phyloP scores from a whole-genome alignment of 2,329 filamentous ascomycete genomes.

The Pseudodiploospora longispora region DNA sequence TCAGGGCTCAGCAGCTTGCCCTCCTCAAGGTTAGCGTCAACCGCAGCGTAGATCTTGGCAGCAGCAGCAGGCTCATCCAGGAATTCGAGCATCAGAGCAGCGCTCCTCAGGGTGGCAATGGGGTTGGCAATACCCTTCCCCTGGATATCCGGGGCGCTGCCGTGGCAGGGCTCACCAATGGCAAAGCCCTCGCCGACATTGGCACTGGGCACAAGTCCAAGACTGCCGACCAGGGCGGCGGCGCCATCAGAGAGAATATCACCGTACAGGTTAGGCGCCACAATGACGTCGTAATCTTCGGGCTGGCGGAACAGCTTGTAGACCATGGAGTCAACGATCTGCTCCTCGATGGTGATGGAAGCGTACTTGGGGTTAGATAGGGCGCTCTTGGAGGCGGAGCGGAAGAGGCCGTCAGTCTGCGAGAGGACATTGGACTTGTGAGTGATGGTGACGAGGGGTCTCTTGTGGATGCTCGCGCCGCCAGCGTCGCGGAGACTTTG shows the following conservation, averaged over 20 bases:
- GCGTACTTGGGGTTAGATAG: slow-evolving; percentile 89
- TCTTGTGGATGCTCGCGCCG: slow-evolving; percentile 51
- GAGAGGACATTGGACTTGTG: slow-evolving; percentile 98
- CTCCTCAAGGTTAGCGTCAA: slow-evolving; percentile 83
- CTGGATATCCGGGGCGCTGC: slow-evolving; percentile 90
- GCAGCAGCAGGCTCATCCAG: slow-evolving; percentile 80
- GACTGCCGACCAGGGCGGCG: slow-evolving; percentile 81
- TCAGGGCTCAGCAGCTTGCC: slow-evolving; percentile 79
- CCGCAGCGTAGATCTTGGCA: slow-evolving; percentile 81
- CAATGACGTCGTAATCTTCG: slow-evolving; percentile 91
- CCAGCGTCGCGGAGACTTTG: slow-evolving; percentile 64
- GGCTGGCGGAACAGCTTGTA: slow-evolving; percentile 99
- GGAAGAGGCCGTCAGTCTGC: slow-evolving; percentile 94
- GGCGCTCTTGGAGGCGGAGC: slow-evolving; percentile 65
- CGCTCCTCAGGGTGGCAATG: slow-evolving; percentile 85
- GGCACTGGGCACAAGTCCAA: slow-evolving; percentile 88
- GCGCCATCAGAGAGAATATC: slow-evolving; percentile 95
- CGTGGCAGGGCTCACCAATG: slow-evolving; percentile 97
- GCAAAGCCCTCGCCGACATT: slow-evolving; percentile 93
- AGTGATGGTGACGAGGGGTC: slow-evolving; percentile 83
- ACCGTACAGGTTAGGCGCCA: slow-evolving; percentile 89
- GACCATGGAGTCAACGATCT: slow-evolving; percentile 98
- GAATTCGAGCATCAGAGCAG: slow-evolving; percentile 95
- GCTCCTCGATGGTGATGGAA: slow-evolving; percentile 96
- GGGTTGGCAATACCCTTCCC: slow-evolving; percentile 91